Conservation (phyloP, 305 asterid species). For the Fraxinus floribunda region DNA sequence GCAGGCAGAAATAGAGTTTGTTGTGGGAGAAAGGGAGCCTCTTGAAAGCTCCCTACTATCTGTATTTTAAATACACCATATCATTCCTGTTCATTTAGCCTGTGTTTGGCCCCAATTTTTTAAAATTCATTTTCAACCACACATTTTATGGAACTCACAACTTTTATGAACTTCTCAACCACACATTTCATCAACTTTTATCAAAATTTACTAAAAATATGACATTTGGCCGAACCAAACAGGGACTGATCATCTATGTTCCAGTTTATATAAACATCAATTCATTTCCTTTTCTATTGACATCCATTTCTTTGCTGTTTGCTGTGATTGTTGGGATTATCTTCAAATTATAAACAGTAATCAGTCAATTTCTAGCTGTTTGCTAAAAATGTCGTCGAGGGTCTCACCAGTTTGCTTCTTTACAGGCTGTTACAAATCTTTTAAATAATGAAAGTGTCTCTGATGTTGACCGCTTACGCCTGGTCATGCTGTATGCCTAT, state of each 20-base stretch:
- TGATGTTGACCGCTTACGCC: conserved; percentile 87
- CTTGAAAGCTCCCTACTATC: not conserved
- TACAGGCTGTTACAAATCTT: conserved; percentile 92
- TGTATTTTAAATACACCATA: not conserved
- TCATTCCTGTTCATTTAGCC: not conserved
- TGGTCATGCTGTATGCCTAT: too few species aligned
- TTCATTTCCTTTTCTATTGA: not conserved
- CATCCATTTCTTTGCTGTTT: not conserved
- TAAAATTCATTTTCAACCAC: not conserved
- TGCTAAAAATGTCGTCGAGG: not conserved
- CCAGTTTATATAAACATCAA: not conserved
- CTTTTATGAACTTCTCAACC: not conserved
- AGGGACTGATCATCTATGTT: not conserved
- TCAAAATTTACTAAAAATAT: not conserved
- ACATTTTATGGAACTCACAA: not conserved
- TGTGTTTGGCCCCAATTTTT: not conserved
- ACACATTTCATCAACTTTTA: not conserved
- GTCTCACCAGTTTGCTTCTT: conserved; percentile 14
- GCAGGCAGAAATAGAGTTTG: not conserved
- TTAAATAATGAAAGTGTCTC: conserved; percentile 74
- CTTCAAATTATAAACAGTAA: not conserved
- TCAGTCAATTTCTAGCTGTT: not conserved
- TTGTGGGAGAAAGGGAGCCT: not conserved
- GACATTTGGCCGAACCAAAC: not conserved
- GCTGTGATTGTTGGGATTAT: not conserved